These are phyloP conservation scores for Candida koratica DNA, from an alignment of 805 yeast species.

Conservation along the genomic window DNA sequence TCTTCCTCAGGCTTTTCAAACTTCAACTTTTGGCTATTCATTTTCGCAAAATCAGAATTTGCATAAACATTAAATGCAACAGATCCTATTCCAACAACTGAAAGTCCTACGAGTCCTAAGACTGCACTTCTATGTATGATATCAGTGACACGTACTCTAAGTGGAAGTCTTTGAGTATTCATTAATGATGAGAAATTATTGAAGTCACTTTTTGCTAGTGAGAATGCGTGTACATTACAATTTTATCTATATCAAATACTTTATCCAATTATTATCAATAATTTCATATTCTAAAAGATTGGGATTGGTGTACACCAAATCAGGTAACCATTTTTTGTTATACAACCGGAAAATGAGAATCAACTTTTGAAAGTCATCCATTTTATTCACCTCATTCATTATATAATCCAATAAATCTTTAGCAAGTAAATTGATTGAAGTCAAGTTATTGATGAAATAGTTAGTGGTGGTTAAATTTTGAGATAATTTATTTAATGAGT, in stretches of 20 bases:
- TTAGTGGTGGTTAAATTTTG: conserved; percentile 13
- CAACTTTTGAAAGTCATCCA: conserved; percentile 20
- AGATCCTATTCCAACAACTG: conserved; percentile 39
- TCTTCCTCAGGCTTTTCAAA: conserved; percentile 20
- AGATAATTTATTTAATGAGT: conserved; percentile 17
- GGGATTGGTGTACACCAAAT: conserved; percentile 39
- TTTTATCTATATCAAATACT: conserved; percentile 30
- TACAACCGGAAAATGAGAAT: conserved; percentile 32
- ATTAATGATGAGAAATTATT: not conserved
- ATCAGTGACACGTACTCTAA: conserved; percentile 42
- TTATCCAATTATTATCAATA: conserved; percentile 35
- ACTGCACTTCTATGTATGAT: conserved; percentile 41
- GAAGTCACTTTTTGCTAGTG: not conserved
- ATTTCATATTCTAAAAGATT: conserved; percentile 33
- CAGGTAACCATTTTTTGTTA: conserved; percentile 40
- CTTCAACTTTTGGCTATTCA: conserved; percentile 38
- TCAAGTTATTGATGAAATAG: conserved; percentile 16
- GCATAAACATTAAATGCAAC: conserved; percentile 38
- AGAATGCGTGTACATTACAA: conserved; percentile 1
- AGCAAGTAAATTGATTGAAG: conserved; percentile 28
- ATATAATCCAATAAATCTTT: conserved; percentile 33
- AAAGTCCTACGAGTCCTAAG: conserved; percentile 39
- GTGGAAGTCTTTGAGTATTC: conserved; percentile 26
- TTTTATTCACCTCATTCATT: conserved; percentile 23
- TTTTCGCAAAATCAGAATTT: conserved; percentile 41